These are phyloP conservation scores for Sarocladiaceae sp. DNA, from an alignment of 2,329 filamentous ascomycete species.

Conservation along the genomic window DNA sequence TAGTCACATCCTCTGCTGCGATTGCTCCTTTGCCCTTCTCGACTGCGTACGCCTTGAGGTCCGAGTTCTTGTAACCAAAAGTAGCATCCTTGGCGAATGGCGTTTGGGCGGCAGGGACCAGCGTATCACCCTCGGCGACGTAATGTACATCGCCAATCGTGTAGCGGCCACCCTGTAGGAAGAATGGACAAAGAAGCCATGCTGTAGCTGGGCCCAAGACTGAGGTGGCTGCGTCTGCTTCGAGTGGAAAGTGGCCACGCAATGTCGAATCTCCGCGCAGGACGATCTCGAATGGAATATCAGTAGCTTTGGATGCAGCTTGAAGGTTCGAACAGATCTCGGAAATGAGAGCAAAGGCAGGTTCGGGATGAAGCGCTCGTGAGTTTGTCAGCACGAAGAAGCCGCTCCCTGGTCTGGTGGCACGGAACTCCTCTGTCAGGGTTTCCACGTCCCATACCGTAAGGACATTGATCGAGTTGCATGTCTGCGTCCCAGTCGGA, in stretches of 20 bases:
- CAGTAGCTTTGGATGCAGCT: conserved; percentile 31
- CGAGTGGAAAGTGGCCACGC: conserved; percentile 50
- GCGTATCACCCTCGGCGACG: conserved; percentile 43
- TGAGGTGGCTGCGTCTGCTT: conserved; percentile 43
- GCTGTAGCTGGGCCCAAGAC: conserved; percentile 44
- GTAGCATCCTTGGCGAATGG: conserved; percentile 52
- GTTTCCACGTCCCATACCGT: conserved; percentile 44
- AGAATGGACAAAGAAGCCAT: conserved; percentile 52
- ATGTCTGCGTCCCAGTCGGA: conserved; percentile 55
- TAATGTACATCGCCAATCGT: conserved; percentile 54
- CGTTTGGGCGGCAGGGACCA: conserved; percentile 39
- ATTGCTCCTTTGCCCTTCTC: conserved; percentile 45
- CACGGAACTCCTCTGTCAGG: conserved; percentile 36
- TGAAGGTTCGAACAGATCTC: conserved; percentile 45
- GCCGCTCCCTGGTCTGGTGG: conserved; percentile 29
- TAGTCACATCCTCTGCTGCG: conserved; percentile 28
- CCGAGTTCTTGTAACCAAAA: conserved; percentile 50
- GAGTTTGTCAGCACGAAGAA: conserved; percentile 59
- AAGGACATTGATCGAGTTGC: conserved; percentile 48
- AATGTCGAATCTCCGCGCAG: conserved; percentile 51
- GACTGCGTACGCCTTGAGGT: conserved; percentile 41
- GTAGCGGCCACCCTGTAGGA: conserved; percentile 50
- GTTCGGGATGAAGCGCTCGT: conserved; percentile 43
- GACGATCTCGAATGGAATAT: conserved; percentile 44
- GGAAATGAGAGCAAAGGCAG: conserved; percentile 39